A percentile compares a stretch with the other conserved stretches of the same genome.
Conservation (phyloP, 768 basidiomycete species). For the Dioszegia aurantiaca region DNA sequence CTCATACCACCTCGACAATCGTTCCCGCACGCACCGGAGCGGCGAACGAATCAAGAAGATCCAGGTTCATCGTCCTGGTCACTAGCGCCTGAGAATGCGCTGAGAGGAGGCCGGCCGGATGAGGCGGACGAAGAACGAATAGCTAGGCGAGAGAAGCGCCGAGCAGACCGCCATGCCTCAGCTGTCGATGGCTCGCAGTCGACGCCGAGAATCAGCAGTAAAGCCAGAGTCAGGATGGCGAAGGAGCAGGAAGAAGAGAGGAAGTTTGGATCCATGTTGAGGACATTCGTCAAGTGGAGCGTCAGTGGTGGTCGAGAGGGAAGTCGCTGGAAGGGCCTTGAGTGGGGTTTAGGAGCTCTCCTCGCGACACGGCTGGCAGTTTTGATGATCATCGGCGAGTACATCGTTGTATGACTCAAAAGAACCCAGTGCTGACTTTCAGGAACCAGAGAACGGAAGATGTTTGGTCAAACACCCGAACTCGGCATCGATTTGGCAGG, state of each 20-base stretch:
- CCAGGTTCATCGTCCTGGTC: conserved; percentile 1
- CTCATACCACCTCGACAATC: not conserved
- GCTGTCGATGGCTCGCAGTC: conserved; percentile 15
- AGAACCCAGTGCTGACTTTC: too few relatives aligned
- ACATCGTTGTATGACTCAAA: not conserved
- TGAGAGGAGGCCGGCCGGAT: conserved; percentile 6
- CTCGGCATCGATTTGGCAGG: too few relatives aligned
- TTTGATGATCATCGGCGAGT: conserved; percentile 13
- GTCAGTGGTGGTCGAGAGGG: not conserved
- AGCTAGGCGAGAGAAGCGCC: conserved; percentile 11
- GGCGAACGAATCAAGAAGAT: not conserved
- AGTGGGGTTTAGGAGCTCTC: not conserved
- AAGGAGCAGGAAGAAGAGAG: not conserved
- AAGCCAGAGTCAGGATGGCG: not conserved
- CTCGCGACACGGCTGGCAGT: not conserved
- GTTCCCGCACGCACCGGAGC: too few relatives aligned
- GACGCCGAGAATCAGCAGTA: conserved; percentile 4
- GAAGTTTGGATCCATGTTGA: conserved; percentile 1
- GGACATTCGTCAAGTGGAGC: not conserved
- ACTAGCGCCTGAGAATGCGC: not conserved
- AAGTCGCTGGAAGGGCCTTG: not conserved
- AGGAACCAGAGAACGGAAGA: too few relatives aligned
- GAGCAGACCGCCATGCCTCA: conserved; percentile 6
- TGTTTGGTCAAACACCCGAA: too few relatives aligned
- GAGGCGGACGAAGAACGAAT: conserved; percentile 13